Percentiles rank a stretch among this genome's conserved stretches.
Conservation (phyloP, 495 filamentous ascomycete species). For the Pseudomonodictys pantanalensis region DNA sequence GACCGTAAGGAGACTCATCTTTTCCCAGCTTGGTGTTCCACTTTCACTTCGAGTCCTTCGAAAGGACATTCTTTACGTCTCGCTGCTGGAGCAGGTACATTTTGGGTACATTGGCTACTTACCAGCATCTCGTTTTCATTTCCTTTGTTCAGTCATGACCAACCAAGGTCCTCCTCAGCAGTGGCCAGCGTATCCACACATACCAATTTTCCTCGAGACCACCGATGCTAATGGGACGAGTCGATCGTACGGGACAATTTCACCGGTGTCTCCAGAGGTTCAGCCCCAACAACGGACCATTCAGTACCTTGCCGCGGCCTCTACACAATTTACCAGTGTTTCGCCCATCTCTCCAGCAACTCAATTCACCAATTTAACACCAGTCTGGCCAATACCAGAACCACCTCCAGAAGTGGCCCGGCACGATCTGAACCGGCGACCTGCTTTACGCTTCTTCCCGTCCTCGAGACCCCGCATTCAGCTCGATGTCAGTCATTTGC, state of each 20-base stretch:
- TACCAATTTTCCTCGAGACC: conserved; percentile 3
- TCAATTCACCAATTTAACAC: neutral
- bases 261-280: neutral
- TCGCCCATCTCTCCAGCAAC: neutral
- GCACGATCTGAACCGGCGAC: neutral
- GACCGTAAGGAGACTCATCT: neutral
- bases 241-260: neutral
- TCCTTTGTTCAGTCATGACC: neutral
- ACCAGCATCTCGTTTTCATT: neutral
- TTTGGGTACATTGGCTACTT: neutral
- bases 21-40: neutral
- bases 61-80: neutral
- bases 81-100: neutral
- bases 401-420: neutral
- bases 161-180: neutral
- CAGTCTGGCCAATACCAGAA: neutral
- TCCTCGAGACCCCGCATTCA: neutral
- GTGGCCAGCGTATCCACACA: neutral
- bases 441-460: neutral
- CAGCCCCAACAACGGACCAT: neutral
- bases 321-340: neutral
- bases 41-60: neutral
- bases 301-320: neutral
- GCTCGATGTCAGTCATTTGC: neutral
- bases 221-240: neutral